Evolutionary conservation across 192 early-diverging fungal species (phyloP).

Genomic region (Backusella australiensis): DNA sequence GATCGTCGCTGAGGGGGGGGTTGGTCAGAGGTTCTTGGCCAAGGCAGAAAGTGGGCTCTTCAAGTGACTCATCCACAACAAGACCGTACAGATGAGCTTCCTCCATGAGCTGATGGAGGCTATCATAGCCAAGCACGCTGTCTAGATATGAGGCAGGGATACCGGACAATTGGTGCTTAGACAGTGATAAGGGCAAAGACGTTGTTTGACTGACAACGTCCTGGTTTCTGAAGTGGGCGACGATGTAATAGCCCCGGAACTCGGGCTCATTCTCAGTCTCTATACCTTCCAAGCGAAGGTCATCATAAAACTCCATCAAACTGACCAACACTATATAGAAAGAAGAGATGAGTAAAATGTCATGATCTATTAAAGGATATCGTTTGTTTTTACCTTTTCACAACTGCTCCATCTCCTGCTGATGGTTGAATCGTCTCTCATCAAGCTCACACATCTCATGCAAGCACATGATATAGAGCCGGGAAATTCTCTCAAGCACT

Average conservation of each 20-base stretch:
- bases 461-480: conserved; percentile 81
- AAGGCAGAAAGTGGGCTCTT: no score
- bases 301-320: conserved; percentile 86
- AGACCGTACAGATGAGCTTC: conserved; percentile 39
- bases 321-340: conserved; percentile 62
- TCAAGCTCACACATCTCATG: conserved; percentile 69
- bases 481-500: conserved; percentile 79
- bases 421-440: conserved; percentile 56
- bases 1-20: conserved; percentile 14
- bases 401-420: conserved; percentile 89
- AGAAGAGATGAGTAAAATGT: not conserved
- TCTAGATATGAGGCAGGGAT: conserved; percentile 25
- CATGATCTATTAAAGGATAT: not conserved
- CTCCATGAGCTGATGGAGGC: conserved; percentile 31
- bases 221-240: conserved; percentile 67
- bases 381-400: conserved; percentile 61
- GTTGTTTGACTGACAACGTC: conserved; percentile 69
- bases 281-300: conserved; percentile 54
- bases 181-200: conserved; percentile 53
- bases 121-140: conserved; percentile 36
- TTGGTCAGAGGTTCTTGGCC: conserved; percentile 23
- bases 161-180: conserved; percentile 41
- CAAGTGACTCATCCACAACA: no score
- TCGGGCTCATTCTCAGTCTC: conserved; percentile 79
- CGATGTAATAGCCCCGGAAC: conserved; percentile 86